Evolutionary conservation across 2,329 filamentous ascomycete species (phyloP).

Genomic region (Calycina marina): DNA sequence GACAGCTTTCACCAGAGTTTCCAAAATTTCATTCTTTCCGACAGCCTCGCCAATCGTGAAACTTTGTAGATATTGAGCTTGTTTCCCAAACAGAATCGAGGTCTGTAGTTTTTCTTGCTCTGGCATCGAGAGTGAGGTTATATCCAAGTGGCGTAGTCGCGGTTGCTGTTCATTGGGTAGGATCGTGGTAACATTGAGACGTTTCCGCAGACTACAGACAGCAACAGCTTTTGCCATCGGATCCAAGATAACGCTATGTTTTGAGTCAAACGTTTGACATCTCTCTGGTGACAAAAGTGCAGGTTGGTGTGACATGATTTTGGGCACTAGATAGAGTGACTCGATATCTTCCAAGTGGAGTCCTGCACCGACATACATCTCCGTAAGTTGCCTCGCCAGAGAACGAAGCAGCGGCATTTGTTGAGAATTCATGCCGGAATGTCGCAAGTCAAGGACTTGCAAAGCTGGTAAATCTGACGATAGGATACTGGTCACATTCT

Average conservation of each 20-base stretch:
- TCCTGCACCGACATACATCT: constrained; percentile 4
- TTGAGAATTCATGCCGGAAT: constrained; percentile 2
- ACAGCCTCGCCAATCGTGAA: constrained; percentile 7
- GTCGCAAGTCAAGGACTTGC: constrained; percentile 3
- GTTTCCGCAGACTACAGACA: constrained; percentile 8
- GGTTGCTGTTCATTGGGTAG: background rate
- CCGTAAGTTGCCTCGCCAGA: constrained; percentile 3
- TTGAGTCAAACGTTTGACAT: constrained; percentile 2
- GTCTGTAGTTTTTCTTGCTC: constrained; percentile 9
- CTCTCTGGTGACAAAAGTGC: too few species aligned
- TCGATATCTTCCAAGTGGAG: constrained; percentile 11
- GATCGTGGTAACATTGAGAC: constrained; percentile 3
- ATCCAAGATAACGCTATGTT: constrained; percentile 5
- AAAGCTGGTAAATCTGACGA: constrained; percentile 1
- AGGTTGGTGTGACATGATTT: too few species aligned
- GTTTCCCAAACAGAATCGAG: constrained; percentile 7
- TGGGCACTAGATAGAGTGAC: constrained; percentile 4
- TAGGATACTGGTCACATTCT: constrained; percentile 1
- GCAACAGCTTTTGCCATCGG: constrained; percentile 11
- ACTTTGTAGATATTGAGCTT: constrained; percentile 6
- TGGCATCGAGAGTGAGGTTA: constrained; percentile 5
- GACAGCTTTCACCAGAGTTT: constrained; percentile 3
- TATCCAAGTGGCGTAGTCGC: constrained; percentile 6
- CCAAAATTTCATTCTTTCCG: constrained; percentile 2
- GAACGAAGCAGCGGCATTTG: constrained; percentile 5